phyloP scores from a whole-genome alignment of 2,329 filamentous ascomycete genomes.

The Penicillium sp. region DNA sequence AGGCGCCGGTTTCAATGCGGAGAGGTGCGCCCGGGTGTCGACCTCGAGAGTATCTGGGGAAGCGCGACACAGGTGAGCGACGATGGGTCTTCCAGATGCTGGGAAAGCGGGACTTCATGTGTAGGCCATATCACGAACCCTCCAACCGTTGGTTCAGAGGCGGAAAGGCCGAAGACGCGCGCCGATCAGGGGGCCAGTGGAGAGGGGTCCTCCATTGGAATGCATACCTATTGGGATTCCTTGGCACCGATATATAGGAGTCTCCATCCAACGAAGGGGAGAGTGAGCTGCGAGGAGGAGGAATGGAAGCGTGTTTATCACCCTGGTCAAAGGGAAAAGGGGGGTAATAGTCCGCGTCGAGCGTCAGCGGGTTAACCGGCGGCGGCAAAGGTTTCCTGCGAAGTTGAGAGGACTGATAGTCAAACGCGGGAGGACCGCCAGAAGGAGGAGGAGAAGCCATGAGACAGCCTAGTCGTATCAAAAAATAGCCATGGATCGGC shows the following conservation, averaged over 20 bases:
- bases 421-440: slow-evolving; percentile 18
- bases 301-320: slow-evolving; percentile 22
- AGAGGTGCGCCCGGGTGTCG: slow-evolving; percentile 31
- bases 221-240: slow-evolving; percentile 40
- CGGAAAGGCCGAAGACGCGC: background rate
- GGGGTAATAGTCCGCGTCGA: slow-evolving; percentile 15
- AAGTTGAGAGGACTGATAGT: slow-evolving; percentile 26
- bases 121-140: slow-evolving; percentile 15
- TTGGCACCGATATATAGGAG: slow-evolving; percentile 30
- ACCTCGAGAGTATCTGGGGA: slow-evolving; percentile 39
- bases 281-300: slow-evolving; percentile 14
- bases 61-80: slow-evolving; percentile 19
- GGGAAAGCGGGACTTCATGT: slow-evolving; percentile 19
- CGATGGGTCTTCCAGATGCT: slow-evolving; percentile 24
- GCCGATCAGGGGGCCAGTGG: slow-evolving; percentile 1
- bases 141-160: background rate
- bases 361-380: slow-evolving; percentile 44
- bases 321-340: slow-evolving; percentile 23
- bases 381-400: slow-evolving; percentile 53
- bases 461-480: slow-evolving; percentile 18
- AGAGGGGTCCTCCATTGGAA: slow-evolving; percentile 1
- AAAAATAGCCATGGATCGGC: slow-evolving; percentile 26
- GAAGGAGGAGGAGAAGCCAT: slow-evolving; percentile 19
- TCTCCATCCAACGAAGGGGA: slow-evolving; percentile 27
- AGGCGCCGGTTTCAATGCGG: slow-evolving; percentile 31